phyloP scores from a whole-genome alignment of 2,329 filamentous ascomycete genomes.

The Penicillium sp. region DNA sequence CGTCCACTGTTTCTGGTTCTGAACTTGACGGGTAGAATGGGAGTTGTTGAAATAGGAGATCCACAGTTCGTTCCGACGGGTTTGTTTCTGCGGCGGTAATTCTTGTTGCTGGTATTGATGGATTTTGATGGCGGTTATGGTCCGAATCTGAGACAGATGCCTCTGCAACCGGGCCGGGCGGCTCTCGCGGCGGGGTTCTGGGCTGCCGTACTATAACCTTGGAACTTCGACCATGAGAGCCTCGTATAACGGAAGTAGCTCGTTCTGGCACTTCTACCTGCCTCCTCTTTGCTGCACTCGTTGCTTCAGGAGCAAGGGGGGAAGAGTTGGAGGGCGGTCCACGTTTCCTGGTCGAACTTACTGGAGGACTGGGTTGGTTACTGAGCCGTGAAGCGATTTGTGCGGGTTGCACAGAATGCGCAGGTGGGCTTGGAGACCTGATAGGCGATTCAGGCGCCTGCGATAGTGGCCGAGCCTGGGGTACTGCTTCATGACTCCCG shows the following conservation, averaged over 20 bases:
- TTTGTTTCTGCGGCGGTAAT: neutral
- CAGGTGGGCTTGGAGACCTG: neutral
- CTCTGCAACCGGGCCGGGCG: no score
- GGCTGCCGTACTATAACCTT: no score
- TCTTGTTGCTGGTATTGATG: neutral
- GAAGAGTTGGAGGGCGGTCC: neutral
- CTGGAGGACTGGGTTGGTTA: neutral
- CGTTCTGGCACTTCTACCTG: neutral
- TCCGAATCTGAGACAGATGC: neutral
- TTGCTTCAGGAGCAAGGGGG: neutral
- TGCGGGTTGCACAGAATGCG: neutral
- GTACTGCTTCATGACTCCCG: neutral
- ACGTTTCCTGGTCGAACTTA: neutral
- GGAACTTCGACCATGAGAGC: neutral
- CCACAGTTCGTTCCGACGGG: conserved; percentile 10
- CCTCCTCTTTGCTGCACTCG: neutral
- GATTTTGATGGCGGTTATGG: neutral
- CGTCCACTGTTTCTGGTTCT: conserved; percentile 13
- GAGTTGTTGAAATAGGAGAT: conserved; percentile 31
- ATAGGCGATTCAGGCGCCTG: neutral
- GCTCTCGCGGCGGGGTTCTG: neutral
- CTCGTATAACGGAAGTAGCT: neutral
- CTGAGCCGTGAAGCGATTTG: neutral
- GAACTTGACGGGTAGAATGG: conserved; percentile 32
- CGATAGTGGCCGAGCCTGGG: neutral